phyloP scores from a whole-genome alignment of 2,329 filamentous ascomycete genomes.

The Emmonsia crescens region DNA sequence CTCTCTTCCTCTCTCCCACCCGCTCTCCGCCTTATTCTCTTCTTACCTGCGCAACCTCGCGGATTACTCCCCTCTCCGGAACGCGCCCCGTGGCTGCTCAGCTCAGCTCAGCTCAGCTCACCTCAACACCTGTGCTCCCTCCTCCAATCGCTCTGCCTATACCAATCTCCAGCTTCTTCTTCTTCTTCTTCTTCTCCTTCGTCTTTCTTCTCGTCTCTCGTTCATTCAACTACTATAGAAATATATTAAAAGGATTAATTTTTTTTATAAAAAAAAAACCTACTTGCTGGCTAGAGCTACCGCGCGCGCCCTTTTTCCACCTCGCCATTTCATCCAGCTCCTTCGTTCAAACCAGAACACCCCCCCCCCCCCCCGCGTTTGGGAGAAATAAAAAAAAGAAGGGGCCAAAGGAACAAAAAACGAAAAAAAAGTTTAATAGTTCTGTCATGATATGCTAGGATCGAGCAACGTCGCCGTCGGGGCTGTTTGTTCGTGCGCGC shows the following conservation, averaged over 20 bases:
- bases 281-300: neutral
- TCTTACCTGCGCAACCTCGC: neutral
- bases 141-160: neutral
- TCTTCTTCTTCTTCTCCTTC: no score
- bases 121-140: neutral
- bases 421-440: neutral
- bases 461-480: neutral
- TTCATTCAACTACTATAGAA: neutral
- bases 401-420: neutral
- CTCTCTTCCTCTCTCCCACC: neutral
- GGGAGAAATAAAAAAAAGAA: no score
- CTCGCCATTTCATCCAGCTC: neutral
- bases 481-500: neutral
- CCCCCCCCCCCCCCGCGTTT: no score
- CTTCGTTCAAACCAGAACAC: neutral
- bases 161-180: neutral
- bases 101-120: neutral
- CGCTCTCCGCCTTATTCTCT: neutral
- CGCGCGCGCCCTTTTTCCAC: neutral
- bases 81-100: neutral
- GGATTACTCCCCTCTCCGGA: neutral
- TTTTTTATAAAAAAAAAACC: no score
- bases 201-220: neutral
- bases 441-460: conserved; percentile 1
- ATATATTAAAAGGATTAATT: no score